These are phyloP conservation scores for Zelonia costaricensis DNA, from an alignment of 208 protist species.

Conservation along the genomic window DNA sequence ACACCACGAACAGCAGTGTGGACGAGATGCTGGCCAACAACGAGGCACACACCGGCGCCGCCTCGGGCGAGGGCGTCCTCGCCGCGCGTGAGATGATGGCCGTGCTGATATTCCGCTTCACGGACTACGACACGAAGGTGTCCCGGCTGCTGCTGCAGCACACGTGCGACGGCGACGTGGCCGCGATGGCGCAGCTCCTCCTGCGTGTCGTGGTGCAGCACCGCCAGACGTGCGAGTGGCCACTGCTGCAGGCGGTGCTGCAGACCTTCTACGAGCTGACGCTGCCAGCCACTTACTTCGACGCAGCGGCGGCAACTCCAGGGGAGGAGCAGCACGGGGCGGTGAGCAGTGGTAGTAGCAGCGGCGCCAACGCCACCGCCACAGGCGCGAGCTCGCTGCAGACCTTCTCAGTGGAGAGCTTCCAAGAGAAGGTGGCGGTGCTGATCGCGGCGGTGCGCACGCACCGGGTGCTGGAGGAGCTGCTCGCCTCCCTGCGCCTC, in stretches of 20 bases:
- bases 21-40: constrained; percentile 58
- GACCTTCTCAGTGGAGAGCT: constrained; percentile 64
- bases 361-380: neutral
- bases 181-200: constrained; percentile 31
- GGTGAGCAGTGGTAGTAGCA: neutral
- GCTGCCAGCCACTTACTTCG: constrained; percentile 78
- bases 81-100: constrained; percentile 71
- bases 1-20: constrained; percentile 76
- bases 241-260: constrained; percentile 68
- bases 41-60: constrained; percentile 4
- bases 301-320: neutral
- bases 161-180: constrained; percentile 60
- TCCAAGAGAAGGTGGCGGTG: constrained; percentile 44
- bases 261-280: constrained; percentile 84
- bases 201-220: constrained; percentile 48
- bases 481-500: constrained; percentile 49
- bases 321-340: too few species aligned
- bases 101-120: constrained; percentile 81
- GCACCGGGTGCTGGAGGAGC: constrained; percentile 47
- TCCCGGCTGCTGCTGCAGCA: constrained; percentile 72
- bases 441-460: constrained; percentile 38
- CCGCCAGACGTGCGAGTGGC: constrained; percentile 63
- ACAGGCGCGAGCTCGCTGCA: constrained; percentile 60
- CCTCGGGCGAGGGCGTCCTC: constrained; percentile 20
- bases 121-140: constrained; percentile 58